Evolutionary conservation across 139 green algal species (phyloP).

Genomic region (Tetraselmis chui): DNA sequence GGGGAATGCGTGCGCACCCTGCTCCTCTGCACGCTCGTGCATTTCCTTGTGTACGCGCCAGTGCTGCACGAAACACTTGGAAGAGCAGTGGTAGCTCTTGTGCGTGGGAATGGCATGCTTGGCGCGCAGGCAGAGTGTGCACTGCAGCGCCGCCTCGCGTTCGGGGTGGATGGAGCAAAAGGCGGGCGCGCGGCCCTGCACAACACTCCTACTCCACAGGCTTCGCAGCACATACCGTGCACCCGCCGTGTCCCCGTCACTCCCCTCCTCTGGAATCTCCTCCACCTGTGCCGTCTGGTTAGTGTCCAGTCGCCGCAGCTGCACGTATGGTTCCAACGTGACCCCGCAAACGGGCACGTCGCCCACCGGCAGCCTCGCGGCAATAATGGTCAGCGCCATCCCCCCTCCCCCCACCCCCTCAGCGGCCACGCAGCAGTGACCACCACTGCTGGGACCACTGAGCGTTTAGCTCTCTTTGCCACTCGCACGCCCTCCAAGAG

Average conservation of each 20-base stretch:
- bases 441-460: too few relatives aligned
- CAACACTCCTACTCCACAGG: neutral
- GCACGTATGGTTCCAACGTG: neutral
- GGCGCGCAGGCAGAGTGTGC: conserved; percentile 75
- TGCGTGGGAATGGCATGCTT: conserved; percentile 46
- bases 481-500: too few relatives aligned
- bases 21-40: conserved; percentile 55
- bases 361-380: neutral
- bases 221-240: neutral
- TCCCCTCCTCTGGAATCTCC: neutral
- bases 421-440: too few relatives aligned
- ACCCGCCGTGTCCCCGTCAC: neutral
- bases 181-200: conserved; percentile 13
- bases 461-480: too few relatives aligned
- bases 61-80: conserved; percentile 81
- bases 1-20: conserved; percentile 25
- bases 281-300: neutral
- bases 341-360: neutral
- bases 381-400: neutral
- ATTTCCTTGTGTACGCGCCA: conserved; percentile 87
- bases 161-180: conserved; percentile 63
- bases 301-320: neutral
- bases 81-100: conserved; percentile 85
- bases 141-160: conserved; percentile 81
- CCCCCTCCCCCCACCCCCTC: too few relatives aligned